phyloP scores from a whole-genome alignment of 345 rosid species.

The Eucalyptus camaldulensis region DNA sequence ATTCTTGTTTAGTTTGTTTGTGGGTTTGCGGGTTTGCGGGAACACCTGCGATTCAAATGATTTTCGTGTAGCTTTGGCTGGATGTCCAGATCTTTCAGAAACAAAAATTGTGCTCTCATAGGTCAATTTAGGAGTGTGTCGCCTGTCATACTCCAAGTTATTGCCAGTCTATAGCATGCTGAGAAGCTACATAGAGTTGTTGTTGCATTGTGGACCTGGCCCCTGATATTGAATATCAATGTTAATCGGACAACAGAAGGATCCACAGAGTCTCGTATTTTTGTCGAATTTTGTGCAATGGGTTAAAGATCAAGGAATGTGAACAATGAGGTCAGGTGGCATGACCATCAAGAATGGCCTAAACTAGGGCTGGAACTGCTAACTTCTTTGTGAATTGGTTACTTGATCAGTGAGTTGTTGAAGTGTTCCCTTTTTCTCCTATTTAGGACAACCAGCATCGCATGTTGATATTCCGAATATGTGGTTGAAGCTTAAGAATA shows the following conservation, averaged over 20 bases:
- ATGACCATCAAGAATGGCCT: background rate
- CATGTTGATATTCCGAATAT: background rate
- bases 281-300: background rate
- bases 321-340: background rate
- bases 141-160: background rate
- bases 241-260: background rate
- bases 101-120: background rate
- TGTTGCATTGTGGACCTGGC: background rate
- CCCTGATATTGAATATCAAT: background rate
- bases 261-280: background rate
- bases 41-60: background rate
- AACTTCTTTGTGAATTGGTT: background rate
- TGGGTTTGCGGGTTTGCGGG: background rate
- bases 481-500: background rate
- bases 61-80: background rate
- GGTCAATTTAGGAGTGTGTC: background rate
- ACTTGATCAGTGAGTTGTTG: background rate
- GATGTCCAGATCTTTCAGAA: background rate
- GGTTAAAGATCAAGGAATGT: background rate
- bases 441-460: background rate
- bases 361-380: background rate
- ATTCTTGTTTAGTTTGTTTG: background rate
- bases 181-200: background rate
- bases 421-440: background rate
- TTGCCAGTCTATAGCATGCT: background rate